A percentile compares a stretch with the other conserved stretches of the same genome.
phyloP scores from a whole-genome alignment of 2,329 filamentous ascomycete species.

The Monosporascus sp. region DNA sequence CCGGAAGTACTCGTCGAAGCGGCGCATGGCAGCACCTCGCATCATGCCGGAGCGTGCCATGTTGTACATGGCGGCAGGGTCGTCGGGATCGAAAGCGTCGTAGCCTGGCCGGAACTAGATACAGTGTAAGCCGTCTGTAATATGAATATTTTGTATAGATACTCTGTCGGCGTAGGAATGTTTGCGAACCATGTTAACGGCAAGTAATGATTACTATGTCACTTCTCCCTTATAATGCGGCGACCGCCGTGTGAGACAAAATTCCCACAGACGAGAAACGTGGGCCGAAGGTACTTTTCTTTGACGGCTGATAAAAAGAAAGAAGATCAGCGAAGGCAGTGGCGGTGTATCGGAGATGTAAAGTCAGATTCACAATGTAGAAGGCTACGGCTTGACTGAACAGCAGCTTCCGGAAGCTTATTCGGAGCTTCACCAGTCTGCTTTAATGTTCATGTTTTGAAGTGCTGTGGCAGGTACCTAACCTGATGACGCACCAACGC shows the following conservation, averaged over 20 bases:
- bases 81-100: slow-evolving; percentile 40
- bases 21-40: slow-evolving; percentile 54
- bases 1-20: slow-evolving; percentile 97
- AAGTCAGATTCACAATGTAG: no score
- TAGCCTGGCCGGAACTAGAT: slow-evolving; percentile 30
- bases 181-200: slow-evolving; percentile 9
- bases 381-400: neutral
- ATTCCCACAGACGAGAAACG: neutral
- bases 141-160: neutral
- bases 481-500: neutral
- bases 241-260: neutral
- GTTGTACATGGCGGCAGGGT: slow-evolving; percentile 44
- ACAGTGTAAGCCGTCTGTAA: slow-evolving; percentile 8
- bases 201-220: neutral
- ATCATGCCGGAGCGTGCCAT: slow-evolving; percentile 38
- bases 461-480: neutral
- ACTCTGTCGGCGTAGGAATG: neutral
- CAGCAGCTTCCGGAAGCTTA: neutral
- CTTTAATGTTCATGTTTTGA: neutral
- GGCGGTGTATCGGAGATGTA: no score
- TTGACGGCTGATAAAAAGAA: no score
- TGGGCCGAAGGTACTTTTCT: neutral
- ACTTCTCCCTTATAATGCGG: neutral
- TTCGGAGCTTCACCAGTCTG: neutral
- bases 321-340: no score